Evolutionary conservation across 1,139 yeast genomes (phyloP).

Genomic region (Suzukiozyma palmioleophila): DNA sequence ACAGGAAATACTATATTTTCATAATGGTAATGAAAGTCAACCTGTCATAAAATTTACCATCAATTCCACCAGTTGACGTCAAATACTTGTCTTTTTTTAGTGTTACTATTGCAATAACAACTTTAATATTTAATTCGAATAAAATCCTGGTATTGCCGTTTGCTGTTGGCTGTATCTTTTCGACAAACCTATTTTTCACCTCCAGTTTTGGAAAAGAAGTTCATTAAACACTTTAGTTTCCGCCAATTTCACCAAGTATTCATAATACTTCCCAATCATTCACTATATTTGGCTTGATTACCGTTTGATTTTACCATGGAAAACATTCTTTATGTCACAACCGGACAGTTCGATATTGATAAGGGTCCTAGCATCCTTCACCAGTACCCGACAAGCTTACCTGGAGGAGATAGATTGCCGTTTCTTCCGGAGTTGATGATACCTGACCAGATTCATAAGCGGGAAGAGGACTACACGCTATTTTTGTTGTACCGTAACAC

Average conservation of each 20-base stretch:
- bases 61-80: too few species aligned
- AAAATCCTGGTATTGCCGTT: too few species aligned
- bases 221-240: too few species aligned
- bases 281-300: slow-evolving; percentile 2
- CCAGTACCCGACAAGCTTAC: slow-evolving; percentile 45
- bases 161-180: too few species aligned
- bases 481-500: slow-evolving; percentile 45
- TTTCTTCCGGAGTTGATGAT: slow-evolving; percentile 57
- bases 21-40: too few species aligned
- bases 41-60: too few species aligned
- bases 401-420: slow-evolving; percentile 37
- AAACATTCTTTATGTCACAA: slow-evolving; percentile 42
- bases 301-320: slow-evolving; percentile 9
- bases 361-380: slow-evolving; percentile 49
- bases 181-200: too few species aligned
- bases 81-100: not conserved
- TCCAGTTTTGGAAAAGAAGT: too few species aligned
- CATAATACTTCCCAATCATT: slow-evolving; percentile 2
- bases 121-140: too few species aligned
- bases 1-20: too few species aligned
- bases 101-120: too few species aligned
- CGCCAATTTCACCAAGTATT: not conserved
- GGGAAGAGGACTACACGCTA: slow-evolving; percentile 58
- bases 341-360: slow-evolving; percentile 58
- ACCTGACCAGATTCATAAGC: slow-evolving; percentile 58